These are phyloP conservation scores for Glutinoglossum americanum DNA, from an alignment of 495 filamentous ascomycete species.

Conservation along the genomic window DNA sequence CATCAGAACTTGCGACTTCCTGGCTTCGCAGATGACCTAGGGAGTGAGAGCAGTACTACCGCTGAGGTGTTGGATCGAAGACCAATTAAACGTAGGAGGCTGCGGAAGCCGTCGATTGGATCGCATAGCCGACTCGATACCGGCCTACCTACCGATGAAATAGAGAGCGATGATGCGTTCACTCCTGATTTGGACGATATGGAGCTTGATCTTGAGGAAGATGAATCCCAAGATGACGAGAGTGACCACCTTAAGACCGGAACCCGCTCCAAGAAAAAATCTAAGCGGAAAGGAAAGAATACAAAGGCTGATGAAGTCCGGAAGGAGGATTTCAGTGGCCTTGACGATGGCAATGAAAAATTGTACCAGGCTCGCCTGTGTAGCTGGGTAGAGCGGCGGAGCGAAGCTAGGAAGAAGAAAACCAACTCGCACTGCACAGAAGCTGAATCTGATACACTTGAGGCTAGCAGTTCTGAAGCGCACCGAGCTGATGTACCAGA, in stretches of 20 bases:
- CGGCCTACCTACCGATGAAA: constrained; percentile 6
- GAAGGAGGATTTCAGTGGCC: constrained; percentile 44
- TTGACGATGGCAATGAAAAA: constrained; percentile 83
- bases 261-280: constrained; percentile 14
- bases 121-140: neutral
- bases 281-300: constrained; percentile 20
- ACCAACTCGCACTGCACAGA: constrained; percentile 7
- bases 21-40: constrained; percentile 40
- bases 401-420: constrained; percentile 33
- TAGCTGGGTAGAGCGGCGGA: constrained; percentile 50
- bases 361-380: constrained; percentile 58
- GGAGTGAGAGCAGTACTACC: constrained; percentile 13
- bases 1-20: constrained; percentile 67
- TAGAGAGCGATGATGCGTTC: constrained; percentile 11
- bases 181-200: constrained; percentile 11
- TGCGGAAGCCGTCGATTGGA: neutral
- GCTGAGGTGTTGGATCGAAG: constrained; percentile 21
- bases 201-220: constrained; percentile 8
- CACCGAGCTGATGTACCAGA: constrained; percentile 34
- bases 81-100: constrained; percentile 14
- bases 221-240: constrained; percentile 15
- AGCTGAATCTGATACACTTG: constrained; percentile 8
- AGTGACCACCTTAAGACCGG: constrained; percentile 4
- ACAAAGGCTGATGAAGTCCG: constrained; percentile 21
- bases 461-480: constrained; percentile 6